These are phyloP conservation scores for Malassezia sympodialis DNA, from an alignment of 1,284 basidiomycete species.

Conservation along the genomic window DNA sequence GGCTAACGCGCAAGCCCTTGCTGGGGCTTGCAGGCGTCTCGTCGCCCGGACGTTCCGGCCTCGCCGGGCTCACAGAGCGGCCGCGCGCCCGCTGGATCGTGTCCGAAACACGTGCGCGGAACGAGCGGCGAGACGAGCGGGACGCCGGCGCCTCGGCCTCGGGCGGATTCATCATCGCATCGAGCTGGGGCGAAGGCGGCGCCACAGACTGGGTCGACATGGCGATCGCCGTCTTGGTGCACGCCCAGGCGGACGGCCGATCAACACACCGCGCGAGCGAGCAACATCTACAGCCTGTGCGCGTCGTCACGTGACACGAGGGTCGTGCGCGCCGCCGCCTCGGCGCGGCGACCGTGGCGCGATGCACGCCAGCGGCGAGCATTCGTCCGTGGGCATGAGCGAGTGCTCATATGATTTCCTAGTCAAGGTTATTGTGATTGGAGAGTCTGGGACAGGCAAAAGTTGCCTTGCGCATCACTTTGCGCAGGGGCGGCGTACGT, in stretches of 20 bases:
- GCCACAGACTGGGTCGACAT: conserved; percentile 5
- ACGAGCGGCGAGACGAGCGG: conserved; percentile 9
- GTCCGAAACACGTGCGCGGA: conserved; percentile 14
- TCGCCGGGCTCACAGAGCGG: conserved; percentile 6
- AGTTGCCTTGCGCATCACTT: conserved; percentile 91
- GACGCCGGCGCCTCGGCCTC: neutral
- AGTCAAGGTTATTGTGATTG: conserved; percentile 94
- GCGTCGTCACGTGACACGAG: conserved; percentile 11
- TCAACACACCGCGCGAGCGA: neutral
- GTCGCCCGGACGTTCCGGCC: neutral
- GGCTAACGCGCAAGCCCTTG: conserved; percentile 3
- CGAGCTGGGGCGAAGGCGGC: conserved; percentile 17
- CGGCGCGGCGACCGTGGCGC: neutral
- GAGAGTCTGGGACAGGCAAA: conserved; percentile 92
- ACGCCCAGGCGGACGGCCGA: neutral
- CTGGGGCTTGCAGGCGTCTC: conserved; percentile 1
- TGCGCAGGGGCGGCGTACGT: conserved; percentile 81
- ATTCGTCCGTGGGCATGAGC: neutral
- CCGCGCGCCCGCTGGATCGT: conserved; percentile 16
- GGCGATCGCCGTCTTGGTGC: neutral
- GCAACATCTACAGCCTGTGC: conserved; percentile 13
- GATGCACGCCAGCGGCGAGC: neutral
- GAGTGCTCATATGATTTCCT: conserved; percentile 59
- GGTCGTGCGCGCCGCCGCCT: neutral
- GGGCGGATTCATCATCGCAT: conserved; percentile 10